These are phyloP conservation scores for Aureobasidium sp. DNA, from an alignment of 2,329 filamentous ascomycete genomes.

Conservation along the genomic window DNA sequence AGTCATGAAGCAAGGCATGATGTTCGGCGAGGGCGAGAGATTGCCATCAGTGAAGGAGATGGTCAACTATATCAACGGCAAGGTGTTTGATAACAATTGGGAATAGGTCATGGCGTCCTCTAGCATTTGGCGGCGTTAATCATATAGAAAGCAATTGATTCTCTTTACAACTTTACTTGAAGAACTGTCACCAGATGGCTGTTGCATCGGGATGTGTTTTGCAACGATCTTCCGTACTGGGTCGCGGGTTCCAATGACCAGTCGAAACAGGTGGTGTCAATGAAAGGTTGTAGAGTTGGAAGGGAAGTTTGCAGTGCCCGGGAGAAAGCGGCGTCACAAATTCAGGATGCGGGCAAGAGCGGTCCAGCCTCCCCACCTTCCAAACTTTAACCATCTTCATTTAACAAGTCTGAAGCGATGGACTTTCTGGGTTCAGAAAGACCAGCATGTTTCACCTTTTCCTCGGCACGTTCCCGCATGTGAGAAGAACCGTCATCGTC, in stretches of 20 bases:
- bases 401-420: not conserved
- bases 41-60: slow-evolving; percentile 42
- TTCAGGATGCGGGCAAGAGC: not conserved
- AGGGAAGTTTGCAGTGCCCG: not conserved
- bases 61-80: slow-evolving; percentile 42
- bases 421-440: no score
- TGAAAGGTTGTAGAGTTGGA: not conserved
- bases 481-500: no score
- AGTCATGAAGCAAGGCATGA: slow-evolving; percentile 44
- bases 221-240: no score
- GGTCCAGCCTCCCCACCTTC: not conserved
- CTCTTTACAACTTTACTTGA: not conserved
- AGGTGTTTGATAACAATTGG: slow-evolving; percentile 41
- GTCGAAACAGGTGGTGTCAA: not conserved
- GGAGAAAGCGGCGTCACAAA: not conserved
- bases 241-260: no score
- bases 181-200: no score
- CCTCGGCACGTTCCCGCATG: no score
- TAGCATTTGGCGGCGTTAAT: not conserved
- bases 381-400: not conserved
- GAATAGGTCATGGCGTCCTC: not conserved
- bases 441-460: no score
- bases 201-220: no score
- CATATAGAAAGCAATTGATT: not conserved
- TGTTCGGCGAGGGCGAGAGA: slow-evolving; percentile 39